Conservation (phyloP, 2,329 filamentous ascomycete genomes). For the Cyphellophora europaea region DNA sequence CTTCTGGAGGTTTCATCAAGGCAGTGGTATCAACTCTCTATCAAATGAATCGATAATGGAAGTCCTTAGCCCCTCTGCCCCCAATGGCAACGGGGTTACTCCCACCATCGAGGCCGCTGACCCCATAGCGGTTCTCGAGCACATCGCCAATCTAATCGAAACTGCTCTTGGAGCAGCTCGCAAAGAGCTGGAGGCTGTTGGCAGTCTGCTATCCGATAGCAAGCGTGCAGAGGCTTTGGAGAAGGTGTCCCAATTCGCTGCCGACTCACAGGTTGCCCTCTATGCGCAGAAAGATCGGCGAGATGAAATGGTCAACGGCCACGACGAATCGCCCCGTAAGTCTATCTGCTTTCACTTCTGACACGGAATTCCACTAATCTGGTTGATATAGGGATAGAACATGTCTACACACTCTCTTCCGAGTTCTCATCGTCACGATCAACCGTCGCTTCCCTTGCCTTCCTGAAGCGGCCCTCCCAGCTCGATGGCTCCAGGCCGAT, state of each 20-base stretch:
- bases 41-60: conserved; percentile 13
- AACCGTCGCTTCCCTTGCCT: conserved; percentile 77
- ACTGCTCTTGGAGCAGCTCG: conserved; percentile 66
- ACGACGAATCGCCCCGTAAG: conserved; percentile 22
- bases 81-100: conserved; percentile 13
- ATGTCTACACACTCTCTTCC: conserved; percentile 69
- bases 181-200: conserved; percentile 68
- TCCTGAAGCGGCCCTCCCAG: conserved; percentile 81
- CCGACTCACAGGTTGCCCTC: conserved; percentile 75
- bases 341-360: conserved; percentile 3
- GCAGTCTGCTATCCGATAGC: conserved; percentile 69
- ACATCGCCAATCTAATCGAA: conserved; percentile 61
- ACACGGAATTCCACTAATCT: conserved; percentile 28
- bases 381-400: conserved; percentile 24
- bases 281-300: conserved; percentile 76
- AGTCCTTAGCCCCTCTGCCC: conserved; percentile 13
- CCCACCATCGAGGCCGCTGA: conserved; percentile 39
- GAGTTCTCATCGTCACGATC: conserved; percentile 72
- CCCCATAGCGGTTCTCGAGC: conserved; percentile 60
- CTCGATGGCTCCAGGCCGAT: conserved; percentile 78
- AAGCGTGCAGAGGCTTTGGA: conserved; percentile 71
- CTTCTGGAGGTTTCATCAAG: background rate
- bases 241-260: conserved; percentile 80
- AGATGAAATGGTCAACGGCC: conserved; percentile 17
- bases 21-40: background rate